Percentiles rank a stretch among this genome's conserved stretches.
Conservation (phyloP, 306 rosid genomes). For the Adenanthera pavonina region DNA sequence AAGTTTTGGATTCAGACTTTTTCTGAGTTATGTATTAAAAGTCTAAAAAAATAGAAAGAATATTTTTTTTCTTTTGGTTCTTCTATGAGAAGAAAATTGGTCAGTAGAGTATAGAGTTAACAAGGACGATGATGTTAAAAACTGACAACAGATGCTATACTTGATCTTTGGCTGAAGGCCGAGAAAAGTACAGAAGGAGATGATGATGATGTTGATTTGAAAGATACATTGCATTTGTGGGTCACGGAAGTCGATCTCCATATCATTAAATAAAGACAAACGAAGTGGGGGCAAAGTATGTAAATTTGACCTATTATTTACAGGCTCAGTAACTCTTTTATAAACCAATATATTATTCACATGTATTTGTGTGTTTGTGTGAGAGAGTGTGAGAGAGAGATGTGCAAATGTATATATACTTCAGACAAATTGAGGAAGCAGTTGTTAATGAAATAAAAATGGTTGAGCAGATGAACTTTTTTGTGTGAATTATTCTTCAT, state of each 20-base stretch:
- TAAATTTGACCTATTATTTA: background rate
- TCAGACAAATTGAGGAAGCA: background rate
- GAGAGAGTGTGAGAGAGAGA: no score
- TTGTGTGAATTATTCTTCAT: background rate
- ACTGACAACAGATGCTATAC: no score
- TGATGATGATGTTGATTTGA: no score
- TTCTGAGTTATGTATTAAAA: no score
- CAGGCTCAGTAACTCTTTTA: background rate
- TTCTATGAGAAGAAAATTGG: no score
- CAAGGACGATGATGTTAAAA: background rate
- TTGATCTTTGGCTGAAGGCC: no score
- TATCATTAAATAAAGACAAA: background rate
- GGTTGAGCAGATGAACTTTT: background rate
- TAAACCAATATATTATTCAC: no score
- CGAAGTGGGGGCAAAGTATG: background rate
- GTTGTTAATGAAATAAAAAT: no score
- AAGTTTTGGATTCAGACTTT: background rate
- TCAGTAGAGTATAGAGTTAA: background rate
- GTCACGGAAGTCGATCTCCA: background rate
- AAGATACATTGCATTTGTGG: background rate
- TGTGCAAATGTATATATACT: background rate
- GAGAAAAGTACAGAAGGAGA: no score
- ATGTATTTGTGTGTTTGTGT: background rate
- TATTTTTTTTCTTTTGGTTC: no score
- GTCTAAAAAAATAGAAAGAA: no score